Evolutionary conservation across 169 alveolate species (phyloP), one percentile per base, ranked within the genome.

Genomic region (Eimeria necatrix): DNA sequence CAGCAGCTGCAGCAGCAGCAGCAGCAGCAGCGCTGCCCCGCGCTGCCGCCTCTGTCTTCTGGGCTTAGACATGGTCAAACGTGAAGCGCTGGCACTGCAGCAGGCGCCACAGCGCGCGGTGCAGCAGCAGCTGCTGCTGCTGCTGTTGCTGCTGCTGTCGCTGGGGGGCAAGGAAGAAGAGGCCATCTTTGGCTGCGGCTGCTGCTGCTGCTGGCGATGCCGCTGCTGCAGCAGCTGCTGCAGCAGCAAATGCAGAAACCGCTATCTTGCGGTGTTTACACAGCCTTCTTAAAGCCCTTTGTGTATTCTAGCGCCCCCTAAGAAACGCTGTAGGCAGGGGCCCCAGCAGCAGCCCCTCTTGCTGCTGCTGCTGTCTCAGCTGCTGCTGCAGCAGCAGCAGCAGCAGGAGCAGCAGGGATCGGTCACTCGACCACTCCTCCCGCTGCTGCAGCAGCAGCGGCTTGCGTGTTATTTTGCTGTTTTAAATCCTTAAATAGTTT

Each of bases 1-100:
- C 83, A 71, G 83, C 83, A 71, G 83, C 83, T n/a, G 53, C 83
- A 71, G 81, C 64, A 56, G 78, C 48, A 14, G 48, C 78, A 14
- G 48, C 78, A 14, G 48, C 78, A 14, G 14, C 46, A 12, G 48
- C n/a, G 32, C 32, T 8, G 48, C 32, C 78, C 78, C 78, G 32
- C 78, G 78, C 68, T 68, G 78, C 78, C 64, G 20, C 64, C 64
- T 9, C 14, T 9, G 64, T 14, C 20, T 8, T 14, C 14, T 8
- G 20, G 20, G 14, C 64, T 56, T 56, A 9, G 20, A 8, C 64
- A 9, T 8, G 20, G 14, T 8, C 64, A 56, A 14, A 56, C 20
- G 64, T 56, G 64, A 56, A 14, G 64, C 64, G 14, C 20, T 14
- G 14, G 64, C 64, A 56, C 20, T 14, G 64, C 14, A 14, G 64